phyloP scores from a whole-genome alignment of 2,329 filamentous ascomycete species.

The Onygenales sp. region DNA sequence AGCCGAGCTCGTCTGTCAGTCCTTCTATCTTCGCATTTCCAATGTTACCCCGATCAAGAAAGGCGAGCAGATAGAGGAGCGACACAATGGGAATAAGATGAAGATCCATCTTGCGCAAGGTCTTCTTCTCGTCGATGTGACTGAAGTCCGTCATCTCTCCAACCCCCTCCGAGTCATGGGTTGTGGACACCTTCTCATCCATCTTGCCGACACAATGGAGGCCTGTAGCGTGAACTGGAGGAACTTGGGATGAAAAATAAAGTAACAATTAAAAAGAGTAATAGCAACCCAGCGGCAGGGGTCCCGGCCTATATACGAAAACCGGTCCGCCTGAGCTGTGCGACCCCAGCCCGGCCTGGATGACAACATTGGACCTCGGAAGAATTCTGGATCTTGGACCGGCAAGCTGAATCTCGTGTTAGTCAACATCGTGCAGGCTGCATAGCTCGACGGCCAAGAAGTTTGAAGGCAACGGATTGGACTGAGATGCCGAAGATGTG shows the following conservation, averaged over 20 bases:
- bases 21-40: conserved; percentile 18
- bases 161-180: not conserved
- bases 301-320: no score
- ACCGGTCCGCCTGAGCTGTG: no score
- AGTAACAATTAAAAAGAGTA: no score
- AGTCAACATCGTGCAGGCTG: no score
- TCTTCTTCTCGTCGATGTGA: conserved; percentile 27
- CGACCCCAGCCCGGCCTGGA: no score
- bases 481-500: no score
- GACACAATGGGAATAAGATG: conserved; percentile 30
- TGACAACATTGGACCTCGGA: no score
- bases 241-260: not conserved
- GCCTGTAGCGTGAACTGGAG: not conserved
- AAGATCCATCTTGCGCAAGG: conserved; percentile 31
- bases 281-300: no score
- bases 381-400: no score
- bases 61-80: conserved; percentile 26
- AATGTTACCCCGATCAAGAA: conserved; percentile 17
- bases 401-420: no score
- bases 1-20: conserved; percentile 10
- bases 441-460: no score
- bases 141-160: conserved; percentile 16
- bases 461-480: no score
- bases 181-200: not conserved
- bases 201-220: not conserved